Evolutionary conservation across 208 protist genomes (phyloP), one percentile per base, ranked within the genome.

Genomic region (Zelonia costaricensis): DNA sequence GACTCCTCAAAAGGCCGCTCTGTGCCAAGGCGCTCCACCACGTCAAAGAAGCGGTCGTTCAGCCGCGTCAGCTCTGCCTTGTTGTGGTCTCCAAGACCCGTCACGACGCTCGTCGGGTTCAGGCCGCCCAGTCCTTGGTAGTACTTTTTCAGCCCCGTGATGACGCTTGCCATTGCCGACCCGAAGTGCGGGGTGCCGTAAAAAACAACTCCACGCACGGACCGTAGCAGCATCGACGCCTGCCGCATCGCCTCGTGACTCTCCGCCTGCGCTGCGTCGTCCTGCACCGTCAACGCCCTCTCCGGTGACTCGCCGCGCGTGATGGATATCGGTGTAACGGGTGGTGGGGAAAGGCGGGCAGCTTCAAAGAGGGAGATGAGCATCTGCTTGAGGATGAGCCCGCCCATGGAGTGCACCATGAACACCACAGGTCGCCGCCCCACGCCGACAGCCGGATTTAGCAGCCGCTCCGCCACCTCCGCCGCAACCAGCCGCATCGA

Each of bases 181-280:
- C 84, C 84, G 73, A 91, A 91, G 65, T 91, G 84, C 18, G 84
- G 84, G 6, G 84, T 91, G 15, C 74, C 67, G 64, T 86, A 91
- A 42, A 91, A 91, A 22, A 91, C 84, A 25, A 84, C 70, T n/a
- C 84, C 84, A 8, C 77, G 71, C 0, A 82, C 49, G 16, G 71
- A 65, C 10, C 66, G 53, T 38, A 91, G 55, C 0, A 89, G 65
- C 52, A 13, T n/a, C 2, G 16, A 57, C 18, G 69, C 64, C 22
- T 62, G 42, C 20, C 44, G 45, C 10, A 74, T 31, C 9, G 58
- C 57, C 1, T 45, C 43, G 9, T 20, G 30, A 13, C 39, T 69
- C 8, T 39, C 25, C 0, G 3, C 48, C 27, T 42, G 45, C 31
- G 43, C 47, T 2, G 36, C 20, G 22, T 46, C 45, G 4, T 46